These are phyloP conservation scores for Erodium moschatum DNA, from an alignment of 441 rosid genomes.

Conservation along the genomic window DNA sequence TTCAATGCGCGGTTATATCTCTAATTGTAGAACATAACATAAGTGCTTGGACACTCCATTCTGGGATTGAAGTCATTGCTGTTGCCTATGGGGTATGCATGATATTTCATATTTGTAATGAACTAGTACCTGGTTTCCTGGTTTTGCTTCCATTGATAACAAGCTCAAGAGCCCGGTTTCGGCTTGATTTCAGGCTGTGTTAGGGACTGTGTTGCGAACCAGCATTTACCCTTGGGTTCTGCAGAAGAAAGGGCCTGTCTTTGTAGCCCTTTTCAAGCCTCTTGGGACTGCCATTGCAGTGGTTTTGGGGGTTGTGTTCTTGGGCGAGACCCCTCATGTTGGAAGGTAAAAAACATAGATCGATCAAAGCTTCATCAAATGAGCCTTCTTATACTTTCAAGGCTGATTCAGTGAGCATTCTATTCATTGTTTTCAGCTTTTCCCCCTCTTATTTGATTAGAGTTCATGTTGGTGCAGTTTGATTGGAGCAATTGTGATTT, in stretches of 20 bases:
- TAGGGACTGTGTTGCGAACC: slow-evolving; percentile 46
- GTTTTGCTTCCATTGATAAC: neutral
- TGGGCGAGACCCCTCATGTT: slow-evolving; percentile 39
- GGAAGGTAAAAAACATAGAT: slow-evolving; percentile 33
- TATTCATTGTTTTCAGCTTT: too few relatives aligned
- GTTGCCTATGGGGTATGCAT: slow-evolving; percentile 28
- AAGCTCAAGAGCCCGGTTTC: neutral
- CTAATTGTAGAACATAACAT: neutral
- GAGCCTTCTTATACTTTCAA: too few relatives aligned
- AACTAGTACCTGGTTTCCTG: neutral
- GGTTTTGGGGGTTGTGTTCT: slow-evolving; percentile 51
- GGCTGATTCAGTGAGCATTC: too few relatives aligned
- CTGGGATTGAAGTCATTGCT: neutral
- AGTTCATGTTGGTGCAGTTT: slow-evolving; percentile 24
- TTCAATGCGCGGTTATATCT: neutral
- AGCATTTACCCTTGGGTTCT: slow-evolving; percentile 52
- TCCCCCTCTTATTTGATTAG: neutral
- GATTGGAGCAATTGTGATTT: slow-evolving; percentile 31
- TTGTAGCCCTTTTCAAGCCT: slow-evolving; percentile 56
- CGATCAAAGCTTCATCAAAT: too few relatives aligned
- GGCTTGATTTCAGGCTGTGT: slow-evolving; percentile 33
- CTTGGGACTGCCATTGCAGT: slow-evolving; percentile 42
- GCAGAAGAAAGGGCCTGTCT: slow-evolving; percentile 56
- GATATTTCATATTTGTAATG: neutral
- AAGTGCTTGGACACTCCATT: neutral